Conservation (phyloP, 169 alveolate genomes). For the Plasmodium inui region DNA sequence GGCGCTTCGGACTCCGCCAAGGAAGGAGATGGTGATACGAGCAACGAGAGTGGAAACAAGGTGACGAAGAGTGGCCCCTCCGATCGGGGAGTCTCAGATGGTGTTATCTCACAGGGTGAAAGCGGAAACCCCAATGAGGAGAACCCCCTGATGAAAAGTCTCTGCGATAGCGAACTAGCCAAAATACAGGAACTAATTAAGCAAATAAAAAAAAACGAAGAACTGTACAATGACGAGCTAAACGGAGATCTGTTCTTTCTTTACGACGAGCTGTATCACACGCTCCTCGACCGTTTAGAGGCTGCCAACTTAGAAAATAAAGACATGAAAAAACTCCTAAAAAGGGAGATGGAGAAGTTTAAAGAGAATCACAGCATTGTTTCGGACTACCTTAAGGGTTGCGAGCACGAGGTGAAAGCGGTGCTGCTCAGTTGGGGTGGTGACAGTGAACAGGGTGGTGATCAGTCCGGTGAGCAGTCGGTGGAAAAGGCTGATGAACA, state of each 20-base stretch:
- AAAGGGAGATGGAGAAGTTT: conserved; percentile 58
- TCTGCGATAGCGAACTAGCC: neutral
- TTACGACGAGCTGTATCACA: conserved; percentile 17
- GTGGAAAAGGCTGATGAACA: neutral
- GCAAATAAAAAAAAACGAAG: conserved; percentile 41
- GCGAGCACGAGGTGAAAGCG: conserved; percentile 28
- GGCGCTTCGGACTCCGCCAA: neutral
- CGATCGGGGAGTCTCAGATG: neutral
- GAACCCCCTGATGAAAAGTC: neutral
- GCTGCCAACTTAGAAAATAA: conserved; percentile 9
- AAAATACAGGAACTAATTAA: conserved; percentile 32
- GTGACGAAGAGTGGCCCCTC: neutral
- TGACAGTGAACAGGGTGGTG: neutral
- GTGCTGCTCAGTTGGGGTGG: conserved; percentile 17
- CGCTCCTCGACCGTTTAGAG: conserved; percentile 14
- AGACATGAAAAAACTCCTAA: conserved; percentile 1
- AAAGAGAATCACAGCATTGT: conserved; percentile 29
- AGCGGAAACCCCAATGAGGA: neutral
- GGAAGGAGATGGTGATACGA: neutral
- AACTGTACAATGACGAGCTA: conserved; percentile 10
- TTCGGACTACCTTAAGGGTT: conserved; percentile 1
- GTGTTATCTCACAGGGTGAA: neutral
- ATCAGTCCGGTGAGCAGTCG: neutral
- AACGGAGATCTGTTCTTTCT: conserved; percentile 2
- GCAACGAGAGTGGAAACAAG: neutral